A percentile compares a stretch with the other conserved stretches of the same genome.
Evolutionary conservation across 2,329 filamentous ascomycete genomes (phyloP).

Genomic region (Tolypocladium tundrense): DNA sequence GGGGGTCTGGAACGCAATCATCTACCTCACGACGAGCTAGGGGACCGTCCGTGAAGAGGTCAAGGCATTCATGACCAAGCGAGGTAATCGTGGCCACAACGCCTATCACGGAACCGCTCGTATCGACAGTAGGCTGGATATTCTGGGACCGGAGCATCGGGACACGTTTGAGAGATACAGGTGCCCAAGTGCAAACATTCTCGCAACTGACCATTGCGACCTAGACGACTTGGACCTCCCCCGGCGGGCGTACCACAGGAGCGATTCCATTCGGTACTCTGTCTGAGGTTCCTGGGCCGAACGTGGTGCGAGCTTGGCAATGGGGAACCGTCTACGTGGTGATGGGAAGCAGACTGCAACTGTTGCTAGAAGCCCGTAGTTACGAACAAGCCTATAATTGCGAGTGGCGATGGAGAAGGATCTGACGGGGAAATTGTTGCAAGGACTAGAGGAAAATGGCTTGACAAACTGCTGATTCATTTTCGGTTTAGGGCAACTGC

Average conservation of each 20-base stretch:
- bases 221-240: slow-evolving; percentile 4
- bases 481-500: not conserved
- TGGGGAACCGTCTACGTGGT: not conserved
- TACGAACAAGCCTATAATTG: not conserved
- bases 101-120: slow-evolving; percentile 9
- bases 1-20: slow-evolving; percentile 70
- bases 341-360: not conserved
- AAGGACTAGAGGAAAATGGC: not conserved
- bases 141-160: slow-evolving; percentile 8
- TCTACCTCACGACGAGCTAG: slow-evolving; percentile 62
- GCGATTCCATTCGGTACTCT: not conserved
- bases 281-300: not conserved
- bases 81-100: slow-evolving; percentile 2
- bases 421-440: not conserved
- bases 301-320: not conserved
- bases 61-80: slow-evolving; percentile 6
- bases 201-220: not conserved
- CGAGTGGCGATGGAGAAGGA: not conserved
- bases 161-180: slow-evolving; percentile 12
- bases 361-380: not conserved
- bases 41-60: slow-evolving; percentile 17
- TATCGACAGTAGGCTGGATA: slow-evolving; percentile 16
- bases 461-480: not conserved
- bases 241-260: not conserved
- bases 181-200: slow-evolving; percentile 1